Conservation (phyloP, 2,329 filamentous ascomycete genomes). For the Nemania serpens region DNA sequence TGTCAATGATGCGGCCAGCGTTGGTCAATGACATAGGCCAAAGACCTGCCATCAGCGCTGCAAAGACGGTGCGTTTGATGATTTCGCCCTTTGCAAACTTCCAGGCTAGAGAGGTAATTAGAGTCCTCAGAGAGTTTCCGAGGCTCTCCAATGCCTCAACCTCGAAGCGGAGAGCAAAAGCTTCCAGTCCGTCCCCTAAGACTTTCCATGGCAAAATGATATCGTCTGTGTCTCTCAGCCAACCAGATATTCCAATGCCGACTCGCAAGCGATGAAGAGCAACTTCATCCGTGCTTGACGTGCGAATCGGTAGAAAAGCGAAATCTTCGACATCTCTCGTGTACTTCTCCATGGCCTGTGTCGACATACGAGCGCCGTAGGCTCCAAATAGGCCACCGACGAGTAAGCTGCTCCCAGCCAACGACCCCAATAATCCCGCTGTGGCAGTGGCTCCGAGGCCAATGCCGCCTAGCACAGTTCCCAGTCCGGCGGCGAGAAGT, state of each 20-base stretch:
- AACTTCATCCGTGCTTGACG: constrained; percentile 49
- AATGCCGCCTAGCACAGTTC: constrained; percentile 75
- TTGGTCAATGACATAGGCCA: constrained; percentile 70
- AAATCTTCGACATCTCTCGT: constrained; percentile 87
- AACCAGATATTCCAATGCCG: constrained; percentile 81
- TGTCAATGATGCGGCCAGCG: constrained; percentile 76
- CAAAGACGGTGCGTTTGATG: constrained; percentile 55
- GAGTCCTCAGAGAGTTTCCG: constrained; percentile 75
- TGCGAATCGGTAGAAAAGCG: constrained; percentile 74
- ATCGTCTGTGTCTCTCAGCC: constrained; percentile 74
- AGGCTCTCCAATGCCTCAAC: constrained; percentile 76
- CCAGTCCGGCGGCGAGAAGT: constrained; percentile 78
- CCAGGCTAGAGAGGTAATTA: constrained; percentile 86
- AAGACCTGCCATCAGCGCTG: constrained; percentile 60
- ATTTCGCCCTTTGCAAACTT: constrained; percentile 64
- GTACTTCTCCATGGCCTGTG: constrained; percentile 86
- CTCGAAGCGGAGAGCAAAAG: constrained; percentile 86
- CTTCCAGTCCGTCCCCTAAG: constrained; percentile 70
- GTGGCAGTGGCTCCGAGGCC: constrained; percentile 80
- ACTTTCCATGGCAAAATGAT: constrained; percentile 78
- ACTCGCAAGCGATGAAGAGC: constrained; percentile 73
- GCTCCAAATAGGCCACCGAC: constrained; percentile 88
- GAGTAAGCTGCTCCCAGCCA: constrained; percentile 78
- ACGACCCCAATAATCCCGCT: constrained; percentile 77
- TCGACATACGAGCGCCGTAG: constrained; percentile 80